Base-by-base conservation (phyloP, 164 flowering plant genomes). In the Santalum album region DNA sequence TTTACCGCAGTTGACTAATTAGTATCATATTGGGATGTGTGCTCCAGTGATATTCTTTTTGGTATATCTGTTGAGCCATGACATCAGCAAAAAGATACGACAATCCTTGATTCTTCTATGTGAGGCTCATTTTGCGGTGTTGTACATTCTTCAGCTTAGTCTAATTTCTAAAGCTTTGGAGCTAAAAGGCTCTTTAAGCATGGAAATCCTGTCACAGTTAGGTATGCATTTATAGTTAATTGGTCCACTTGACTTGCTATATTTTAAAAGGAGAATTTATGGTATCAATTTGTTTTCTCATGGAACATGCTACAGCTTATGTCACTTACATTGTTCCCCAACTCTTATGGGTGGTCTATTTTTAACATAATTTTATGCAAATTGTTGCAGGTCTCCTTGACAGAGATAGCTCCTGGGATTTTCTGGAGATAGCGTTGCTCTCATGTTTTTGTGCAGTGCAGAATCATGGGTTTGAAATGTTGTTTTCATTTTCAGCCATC, bases 371-470 rank as follows among this genome's bases (percentile, higher is more conserved):
- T 18, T 50, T 25, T 29, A 26, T 48, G 25, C 17, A 25, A 48
- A 48, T 16, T 48, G 12, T 23, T 48, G 25, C 53, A 50, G 53
- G 53, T 50, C 34, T 50, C 21, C 32, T 50, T 25, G 36, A 50
- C 22, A 50, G 53, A 7, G 35, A 25, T 25, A 29, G 35, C 32
- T 50, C 22, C 10, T 50, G 35, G 32, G 53, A 25, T 16, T 25
- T 50, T 23, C 9, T 50, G 53, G 53, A 50, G 53, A 50, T 50
- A 25, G 53, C 53, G 12, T 50, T 50, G 53, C 53, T 50, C 5
- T 34, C 36, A 25, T 50, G 53, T 17, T 50, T 50, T 26, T 50
- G 53, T 50, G 32, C 53, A 25, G 19, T 50, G 25, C 53, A 50
- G 16, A 29, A 50, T 50, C 53, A 50, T 26, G 53, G 53, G 11